Evolutionary conservation across 2,329 filamentous ascomycete species (phyloP).

Genomic region (Phaeosphaeriaceae sp.): DNA sequence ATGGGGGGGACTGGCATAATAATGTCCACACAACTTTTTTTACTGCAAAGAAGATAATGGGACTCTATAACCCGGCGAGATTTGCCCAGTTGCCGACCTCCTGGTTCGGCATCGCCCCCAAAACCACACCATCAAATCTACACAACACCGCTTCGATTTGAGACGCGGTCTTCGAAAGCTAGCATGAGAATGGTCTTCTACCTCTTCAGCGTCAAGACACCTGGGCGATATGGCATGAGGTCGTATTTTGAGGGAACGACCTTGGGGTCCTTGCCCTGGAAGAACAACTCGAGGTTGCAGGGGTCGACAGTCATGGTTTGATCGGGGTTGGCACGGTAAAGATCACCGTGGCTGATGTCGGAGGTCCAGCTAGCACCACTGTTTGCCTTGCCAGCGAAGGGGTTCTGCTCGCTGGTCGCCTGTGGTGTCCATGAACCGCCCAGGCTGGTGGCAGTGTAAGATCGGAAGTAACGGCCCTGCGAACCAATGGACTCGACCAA

Average conservation of each 20-base stretch:
- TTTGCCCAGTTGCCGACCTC: too few relatives aligned
- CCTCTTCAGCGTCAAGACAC: slow-evolving; percentile 57
- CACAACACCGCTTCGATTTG: too few relatives aligned
- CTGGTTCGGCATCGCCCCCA: too few relatives aligned
- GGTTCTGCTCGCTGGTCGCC: slow-evolving; percentile 61
- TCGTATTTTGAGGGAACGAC: slow-evolving; percentile 53
- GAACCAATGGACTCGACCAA: slow-evolving; percentile 68
- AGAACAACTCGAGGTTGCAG: slow-evolving; percentile 70
- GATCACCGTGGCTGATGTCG: slow-evolving; percentile 70
- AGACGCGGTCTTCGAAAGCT: too few relatives aligned
- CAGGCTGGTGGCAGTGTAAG: slow-evolving; percentile 66
- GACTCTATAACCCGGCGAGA: background rate
- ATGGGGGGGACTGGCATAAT: background rate
- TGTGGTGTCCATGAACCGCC: slow-evolving; percentile 65
- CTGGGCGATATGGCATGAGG: slow-evolving; percentile 61
- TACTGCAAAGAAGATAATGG: background rate
- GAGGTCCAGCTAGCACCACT: slow-evolving; percentile 70
- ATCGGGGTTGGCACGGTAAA: slow-evolving; percentile 63
- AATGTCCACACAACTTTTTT: background rate
- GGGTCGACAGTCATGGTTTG: slow-evolving; percentile 68
- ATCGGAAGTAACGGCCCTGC: slow-evolving; percentile 69
- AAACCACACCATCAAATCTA: too few relatives aligned
- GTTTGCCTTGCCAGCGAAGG: slow-evolving; percentile 72
- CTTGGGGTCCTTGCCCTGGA: slow-evolving; percentile 62
- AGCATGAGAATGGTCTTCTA: slow-evolving; percentile 2